Base-by-base conservation (phyloP, 2,329 filamentous ascomycete genomes). In the Penicillium hesseltinei region DNA sequence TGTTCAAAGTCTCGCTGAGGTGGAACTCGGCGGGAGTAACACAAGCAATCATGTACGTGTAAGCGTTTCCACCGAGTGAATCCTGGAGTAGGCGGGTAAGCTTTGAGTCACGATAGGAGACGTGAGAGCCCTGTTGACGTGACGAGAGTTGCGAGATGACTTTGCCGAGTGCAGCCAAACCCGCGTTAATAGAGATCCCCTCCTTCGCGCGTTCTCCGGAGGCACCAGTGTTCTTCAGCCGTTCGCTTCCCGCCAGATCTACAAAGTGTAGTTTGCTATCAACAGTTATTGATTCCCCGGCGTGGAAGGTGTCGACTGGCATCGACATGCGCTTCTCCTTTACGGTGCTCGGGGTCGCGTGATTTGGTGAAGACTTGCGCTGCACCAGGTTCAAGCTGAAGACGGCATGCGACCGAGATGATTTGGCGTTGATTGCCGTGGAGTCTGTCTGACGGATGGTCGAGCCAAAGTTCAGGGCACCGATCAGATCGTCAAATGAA, bases 181-280 rank as follows among this genome's bases (percentile, higher is more conserved):
- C 94, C 39, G 90, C 94, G 70, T 99, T 99, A 80, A 99, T 99
- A 13, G 93, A 96, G 59, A 99, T 99, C 66, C 94, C 94, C 75
- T 99, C 94, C 73, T 88, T 93, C 39, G 94, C 94, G 56, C 94
- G 85, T 67, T 97, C 94, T 43, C 94, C 94, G 62, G 96, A 92
- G 0, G 94, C 94, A 35, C 92, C 91, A 0, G 94, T 99, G 69
- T 99, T 97, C 79, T 99, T 99, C 69, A 99, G 80, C 66, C 94
- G 86, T 78, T 99, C 94, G 72, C 94, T 97, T 63, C 94, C 94
- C 51, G 94, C 94, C 73, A 99, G 79, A 84, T 99, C 94, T 58
- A 99, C 94, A 71, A 99, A 99, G 73, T 99, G 94, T 50, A 99
- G 83, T 77, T 99, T 99, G 85, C 94, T 99, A 75, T 99, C 94